Evolutionary conservation across 2,329 filamentous ascomycete species (phyloP).

Genomic region (Aspergillus jensenii): DNA sequence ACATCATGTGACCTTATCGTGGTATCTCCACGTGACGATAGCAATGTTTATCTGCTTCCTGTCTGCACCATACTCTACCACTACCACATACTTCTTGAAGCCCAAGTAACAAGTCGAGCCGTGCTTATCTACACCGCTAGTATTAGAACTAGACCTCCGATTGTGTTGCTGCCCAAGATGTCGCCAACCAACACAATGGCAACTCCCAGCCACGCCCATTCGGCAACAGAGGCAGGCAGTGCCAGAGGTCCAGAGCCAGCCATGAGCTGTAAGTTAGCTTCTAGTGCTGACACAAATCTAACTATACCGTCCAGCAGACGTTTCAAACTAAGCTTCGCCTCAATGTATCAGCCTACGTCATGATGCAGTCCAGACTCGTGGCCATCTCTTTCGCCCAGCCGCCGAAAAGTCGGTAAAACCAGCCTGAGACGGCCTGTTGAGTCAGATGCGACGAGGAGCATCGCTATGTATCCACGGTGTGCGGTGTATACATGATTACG

Average conservation of each 20-base stretch:
- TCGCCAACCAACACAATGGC: not conserved
- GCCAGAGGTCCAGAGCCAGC: not conserved
- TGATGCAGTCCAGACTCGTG: not conserved
- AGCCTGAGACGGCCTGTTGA: not conserved
- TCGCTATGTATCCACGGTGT: not conserved
- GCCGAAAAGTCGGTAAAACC: too few species aligned
- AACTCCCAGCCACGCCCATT: not conserved
- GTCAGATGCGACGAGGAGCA: not conserved
- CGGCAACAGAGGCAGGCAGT: too few species aligned
- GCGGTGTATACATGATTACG: not conserved
- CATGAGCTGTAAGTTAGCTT: not conserved
- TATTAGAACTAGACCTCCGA: not conserved
- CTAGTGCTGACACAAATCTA: not conserved
- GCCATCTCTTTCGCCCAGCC: not conserved
- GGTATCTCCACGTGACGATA: conserved; percentile 4
- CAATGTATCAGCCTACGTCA: not conserved
- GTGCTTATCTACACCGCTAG: not conserved
- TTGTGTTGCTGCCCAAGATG: not conserved
- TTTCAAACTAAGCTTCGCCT: not conserved
- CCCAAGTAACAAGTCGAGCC: not conserved
- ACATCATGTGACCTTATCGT: conserved; percentile 1
- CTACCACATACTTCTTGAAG: too few species aligned
- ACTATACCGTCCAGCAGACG: not conserved
- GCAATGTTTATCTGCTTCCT: not conserved
- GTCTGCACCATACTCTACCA: not conserved